These are phyloP conservation scores for Gnomoniopsis smithogilvyi DNA, from an alignment of 2,329 filamentous ascomycete genomes.

Conservation along the genomic window DNA sequence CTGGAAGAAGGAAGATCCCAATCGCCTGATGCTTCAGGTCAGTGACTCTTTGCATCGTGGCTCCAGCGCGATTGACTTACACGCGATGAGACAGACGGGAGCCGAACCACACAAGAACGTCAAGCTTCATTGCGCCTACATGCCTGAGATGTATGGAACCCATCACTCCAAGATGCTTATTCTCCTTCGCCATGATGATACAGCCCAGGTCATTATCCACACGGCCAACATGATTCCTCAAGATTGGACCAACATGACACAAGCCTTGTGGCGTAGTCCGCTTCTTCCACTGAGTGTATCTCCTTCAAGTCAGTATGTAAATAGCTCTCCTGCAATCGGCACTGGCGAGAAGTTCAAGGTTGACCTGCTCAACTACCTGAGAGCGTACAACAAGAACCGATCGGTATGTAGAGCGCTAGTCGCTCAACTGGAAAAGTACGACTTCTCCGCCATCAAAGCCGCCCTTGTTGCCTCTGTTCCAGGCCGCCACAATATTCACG, in stretches of 20 bases:
- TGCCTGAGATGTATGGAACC: conserved; percentile 82
- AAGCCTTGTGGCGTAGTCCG: conserved; percentile 78
- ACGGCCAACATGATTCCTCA: conserved; percentile 88
- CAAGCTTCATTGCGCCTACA: conserved; percentile 67
- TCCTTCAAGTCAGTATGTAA: too few relatives aligned
- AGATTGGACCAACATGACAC: conserved; percentile 87
- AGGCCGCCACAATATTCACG: conserved; percentile 54
- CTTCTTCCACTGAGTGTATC: conserved; percentile 52
- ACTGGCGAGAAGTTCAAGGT: conserved; percentile 70
- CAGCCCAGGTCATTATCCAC: conserved; percentile 76
- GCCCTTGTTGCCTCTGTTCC: conserved; percentile 78
- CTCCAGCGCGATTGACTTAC: neutral
- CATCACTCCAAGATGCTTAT: conserved; percentile 88
- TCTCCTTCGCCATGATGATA: conserved; percentile 73
- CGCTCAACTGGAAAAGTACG: conserved; percentile 55
- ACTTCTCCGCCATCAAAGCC: conserved; percentile 68
- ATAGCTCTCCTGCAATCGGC: conserved; percentile 38
- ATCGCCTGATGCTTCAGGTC: conserved; percentile 56
- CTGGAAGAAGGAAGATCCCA: conserved; percentile 64
- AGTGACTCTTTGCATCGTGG: conserved; percentile 17
- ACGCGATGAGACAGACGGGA: conserved; percentile 45
- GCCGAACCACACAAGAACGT: conserved; percentile 64
- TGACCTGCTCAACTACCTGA: conserved; percentile 71
- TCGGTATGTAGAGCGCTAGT: conserved; percentile 53
- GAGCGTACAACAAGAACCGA: conserved; percentile 60